These are phyloP conservation scores for Sherardia arvensis DNA, from an alignment of 257 asterid genomes.

Conservation along the genomic window DNA sequence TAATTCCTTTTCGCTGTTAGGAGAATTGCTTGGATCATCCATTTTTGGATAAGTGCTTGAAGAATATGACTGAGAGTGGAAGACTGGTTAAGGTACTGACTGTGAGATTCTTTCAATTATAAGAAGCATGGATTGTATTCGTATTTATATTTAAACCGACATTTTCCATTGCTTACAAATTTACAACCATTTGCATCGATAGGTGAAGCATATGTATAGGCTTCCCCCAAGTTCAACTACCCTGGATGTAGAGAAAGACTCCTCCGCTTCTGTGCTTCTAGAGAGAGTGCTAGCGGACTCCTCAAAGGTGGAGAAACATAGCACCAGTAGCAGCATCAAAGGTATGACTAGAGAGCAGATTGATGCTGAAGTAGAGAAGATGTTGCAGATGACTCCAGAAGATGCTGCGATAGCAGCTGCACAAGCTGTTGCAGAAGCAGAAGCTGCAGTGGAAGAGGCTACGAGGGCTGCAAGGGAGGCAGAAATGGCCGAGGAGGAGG, in stretches of 20 bases:
- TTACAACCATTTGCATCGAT: constrained; percentile 17
- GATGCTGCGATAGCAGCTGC: constrained; percentile 84
- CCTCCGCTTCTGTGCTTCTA: constrained; percentile 17
- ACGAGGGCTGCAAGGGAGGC: constrained; percentile 85
- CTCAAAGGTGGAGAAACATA: constrained; percentile 24
- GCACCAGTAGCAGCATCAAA: constrained; percentile 18
- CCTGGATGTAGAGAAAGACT: constrained; percentile 21
- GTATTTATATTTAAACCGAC: neutral
- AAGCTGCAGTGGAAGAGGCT: constrained; percentile 81
- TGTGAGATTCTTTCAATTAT: neutral
- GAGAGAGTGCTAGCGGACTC: constrained; percentile 31
- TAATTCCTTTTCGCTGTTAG: constrained; percentile 26
- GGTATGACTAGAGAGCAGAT: constrained; percentile 52
- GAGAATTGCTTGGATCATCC: constrained; percentile 49
- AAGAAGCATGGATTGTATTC: neutral
- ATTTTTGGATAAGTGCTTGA: constrained; percentile 61
- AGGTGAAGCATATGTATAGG: constrained; percentile 84
- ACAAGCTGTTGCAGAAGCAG: constrained; percentile 84
- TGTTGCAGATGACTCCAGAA: constrained; percentile 62
- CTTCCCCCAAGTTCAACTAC: constrained; percentile 55
- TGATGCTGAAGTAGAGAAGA: constrained; percentile 68
- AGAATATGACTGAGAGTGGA: constrained; percentile 61
- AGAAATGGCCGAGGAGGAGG: constrained; percentile 89
- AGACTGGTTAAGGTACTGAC: constrained; percentile 59
- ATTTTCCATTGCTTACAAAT: constrained; percentile 6